A percentile compares a stretch with the other conserved stretches of the same genome.
phyloP scores from a whole-genome alignment of 495 filamentous ascomycete species.

The Clohesyomyces aquaticus region DNA sequence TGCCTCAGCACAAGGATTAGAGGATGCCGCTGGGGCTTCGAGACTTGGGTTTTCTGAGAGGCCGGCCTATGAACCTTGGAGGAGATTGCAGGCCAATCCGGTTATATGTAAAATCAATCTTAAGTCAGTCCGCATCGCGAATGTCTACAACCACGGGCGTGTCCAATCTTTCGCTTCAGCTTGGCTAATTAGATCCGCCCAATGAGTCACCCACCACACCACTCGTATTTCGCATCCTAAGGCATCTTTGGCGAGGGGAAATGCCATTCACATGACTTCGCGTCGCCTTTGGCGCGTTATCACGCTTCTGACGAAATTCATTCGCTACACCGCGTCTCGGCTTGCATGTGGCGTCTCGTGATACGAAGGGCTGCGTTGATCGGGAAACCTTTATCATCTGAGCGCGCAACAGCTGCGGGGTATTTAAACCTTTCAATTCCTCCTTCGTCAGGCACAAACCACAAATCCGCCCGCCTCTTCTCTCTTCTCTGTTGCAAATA shows the following conservation, averaged over 20 bases:
- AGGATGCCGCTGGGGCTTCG: too few relatives aligned
- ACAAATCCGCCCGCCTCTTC: background rate
- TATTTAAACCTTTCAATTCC: conserved; percentile 3
- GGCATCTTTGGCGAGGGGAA: background rate
- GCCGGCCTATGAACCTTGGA: too few relatives aligned
- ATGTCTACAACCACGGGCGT: background rate
- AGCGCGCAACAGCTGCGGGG: background rate
- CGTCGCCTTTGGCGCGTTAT: conserved; percentile 8
- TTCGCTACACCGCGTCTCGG: background rate
- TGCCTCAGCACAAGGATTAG: too few relatives aligned
- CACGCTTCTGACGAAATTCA: conserved; percentile 1
- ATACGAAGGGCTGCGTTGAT: too few relatives aligned
- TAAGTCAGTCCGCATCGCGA: too few relatives aligned
- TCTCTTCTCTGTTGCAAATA: background rate
- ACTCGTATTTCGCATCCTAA: conserved; percentile 9
- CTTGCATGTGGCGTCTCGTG: background rate
- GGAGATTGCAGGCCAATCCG: too few relatives aligned
- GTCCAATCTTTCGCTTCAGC: background rate
- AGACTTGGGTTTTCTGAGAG: too few relatives aligned
- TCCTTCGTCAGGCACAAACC: background rate
- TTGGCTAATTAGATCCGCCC: background rate
- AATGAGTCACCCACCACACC: background rate
- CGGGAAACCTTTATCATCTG: background rate
- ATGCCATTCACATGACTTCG: conserved; percentile 34
- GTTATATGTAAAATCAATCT: too few relatives aligned